Percentiles rank a stretch among this genome's conserved stretches.
Conservation (phyloP, 1,284 basidiomycete species). For the Microbotryum scabiosae region DNA sequence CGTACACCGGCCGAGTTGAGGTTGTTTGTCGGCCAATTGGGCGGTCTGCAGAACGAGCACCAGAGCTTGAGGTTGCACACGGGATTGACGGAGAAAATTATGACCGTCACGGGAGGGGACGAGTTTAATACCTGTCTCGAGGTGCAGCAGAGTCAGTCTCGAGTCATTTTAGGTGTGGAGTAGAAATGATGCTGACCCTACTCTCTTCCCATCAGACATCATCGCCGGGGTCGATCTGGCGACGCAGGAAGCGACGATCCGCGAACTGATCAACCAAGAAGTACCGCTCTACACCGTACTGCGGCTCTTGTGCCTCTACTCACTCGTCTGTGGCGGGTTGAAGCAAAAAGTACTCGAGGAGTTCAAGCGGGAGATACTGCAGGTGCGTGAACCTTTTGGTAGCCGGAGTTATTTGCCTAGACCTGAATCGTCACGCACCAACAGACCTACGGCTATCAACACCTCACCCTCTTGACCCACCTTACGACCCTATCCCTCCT, state of each 20-base stretch:
- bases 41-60: constrained; percentile 83
- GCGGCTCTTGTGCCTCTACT: constrained; percentile 75
- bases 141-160: constrained; percentile 78
- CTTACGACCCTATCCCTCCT: constrained; percentile 50
- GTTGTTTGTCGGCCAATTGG: constrained; percentile 90
- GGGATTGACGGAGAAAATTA: constrained; percentile 80
- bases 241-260: constrained; percentile 67
- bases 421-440: neutral
- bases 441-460: constrained; percentile 84
- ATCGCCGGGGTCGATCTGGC: constrained; percentile 78
- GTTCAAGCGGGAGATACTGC: constrained; percentile 83
- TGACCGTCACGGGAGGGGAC: constrained; percentile 75
- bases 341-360: constrained; percentile 79
- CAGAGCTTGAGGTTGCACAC: constrained; percentile 84
- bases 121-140: constrained; percentile 86
- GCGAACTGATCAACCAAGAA: constrained; percentile 77
- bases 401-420: no score
- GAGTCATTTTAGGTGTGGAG: neutral
- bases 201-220: constrained; percentile 52
- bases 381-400: constrained; percentile 47
- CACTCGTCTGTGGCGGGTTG: constrained; percentile 72
- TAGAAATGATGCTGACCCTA: neutral
- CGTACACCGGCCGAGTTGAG: constrained; percentile 85
- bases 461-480: constrained; percentile 58
- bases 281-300: constrained; percentile 67